Evolutionary conservation across 2,329 filamentous ascomycete genomes (phyloP), one percentile per base, ranked within the genome.

Genomic region (Fusarium palustre): DNA sequence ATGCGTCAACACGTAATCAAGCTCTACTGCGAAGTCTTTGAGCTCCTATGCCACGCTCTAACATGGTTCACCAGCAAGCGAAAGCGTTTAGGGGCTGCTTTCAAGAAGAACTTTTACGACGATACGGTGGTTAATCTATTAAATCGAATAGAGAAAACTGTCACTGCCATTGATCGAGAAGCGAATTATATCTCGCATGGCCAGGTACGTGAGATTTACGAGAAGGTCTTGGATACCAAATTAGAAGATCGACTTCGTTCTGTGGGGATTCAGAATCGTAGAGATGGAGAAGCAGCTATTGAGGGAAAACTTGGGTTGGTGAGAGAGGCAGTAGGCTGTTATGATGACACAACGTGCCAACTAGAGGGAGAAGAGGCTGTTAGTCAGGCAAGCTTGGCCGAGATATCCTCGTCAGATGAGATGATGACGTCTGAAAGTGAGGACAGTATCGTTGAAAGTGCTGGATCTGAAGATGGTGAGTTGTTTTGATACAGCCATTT

Each of bases 301-400:
- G n/a, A 20, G 28, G 28, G 28, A 31, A 46, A 46, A 3, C 28
- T 46, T 31, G 43, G 3, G 10, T 31, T 10, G 28, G 12, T 13
- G 10, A 31, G n/a, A 31, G 43, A 46, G 7, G 12, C 43, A 1
- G 20, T 46, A 31, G 12, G 4, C 3, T 16, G 8, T 31, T 9
- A 11, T 2, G 28, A 31, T 20, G 18, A 20, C 1, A 7, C 3
- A n/a, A 13, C 4, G 4, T 2, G 1, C 0, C 12, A 4, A 30
- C 9, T 31, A 1, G 7, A 15, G 13, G 18, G 1, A 20, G 18
- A 13, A 15, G 25, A 31, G 2, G 5, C 7, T 15, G 5, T 20
- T 22, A 10, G 28, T 7, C 28, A 20, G 18, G 7, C 12, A 1
- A 16, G 5, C 13, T 31, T 30, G n/a, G 28, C 2, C 3, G 28